A percentile compares a stretch with the other conserved stretches of the same genome.
Conservation (phyloP, 768 basidiomycete genomes). For the Termitomyces heimii region DNA sequence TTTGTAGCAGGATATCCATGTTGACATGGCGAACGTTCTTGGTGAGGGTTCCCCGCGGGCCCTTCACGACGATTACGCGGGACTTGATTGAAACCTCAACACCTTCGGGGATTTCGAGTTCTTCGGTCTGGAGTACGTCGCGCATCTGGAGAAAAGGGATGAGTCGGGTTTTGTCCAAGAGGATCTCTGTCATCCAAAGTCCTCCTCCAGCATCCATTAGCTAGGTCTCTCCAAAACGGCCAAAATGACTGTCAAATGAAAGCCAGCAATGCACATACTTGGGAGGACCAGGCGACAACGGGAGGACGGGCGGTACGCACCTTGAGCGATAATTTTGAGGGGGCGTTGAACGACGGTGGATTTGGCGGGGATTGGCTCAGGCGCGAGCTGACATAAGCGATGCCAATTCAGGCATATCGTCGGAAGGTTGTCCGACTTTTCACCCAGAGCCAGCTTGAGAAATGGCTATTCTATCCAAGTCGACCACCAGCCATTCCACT, state of each 20-base stretch:
- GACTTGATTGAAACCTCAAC: constrained; percentile 88
- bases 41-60: constrained; percentile 87
- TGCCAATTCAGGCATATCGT: constrained; percentile 5
- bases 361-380: constrained; percentile 14
- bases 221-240: constrained; percentile 10
- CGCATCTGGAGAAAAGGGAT: constrained; percentile 59
- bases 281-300: constrained; percentile 11
- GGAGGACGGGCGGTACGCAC: constrained; percentile 24
- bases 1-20: constrained; percentile 87
- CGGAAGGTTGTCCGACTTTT: neutral
- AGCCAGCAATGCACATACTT: constrained; percentile 5
- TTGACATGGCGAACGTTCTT: constrained; percentile 91
- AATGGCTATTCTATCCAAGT: neutral
- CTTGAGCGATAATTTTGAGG: constrained; percentile 35
- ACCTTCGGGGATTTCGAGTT: constrained; percentile 80
- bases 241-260: constrained; percentile 19
- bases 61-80: constrained; percentile 85
- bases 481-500: too few relatives aligned
- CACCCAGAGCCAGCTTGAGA: neutral
- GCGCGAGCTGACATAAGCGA: constrained; percentile 30
- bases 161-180: constrained; percentile 33
- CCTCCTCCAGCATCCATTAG: constrained; percentile 13
- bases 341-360: constrained; percentile 22
- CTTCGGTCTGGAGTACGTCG: constrained; percentile 91
- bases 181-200: constrained; percentile 27